phyloP scores from a whole-genome alignment of 257 asterid genomes.

The Ehretia macrophylla region DNA sequence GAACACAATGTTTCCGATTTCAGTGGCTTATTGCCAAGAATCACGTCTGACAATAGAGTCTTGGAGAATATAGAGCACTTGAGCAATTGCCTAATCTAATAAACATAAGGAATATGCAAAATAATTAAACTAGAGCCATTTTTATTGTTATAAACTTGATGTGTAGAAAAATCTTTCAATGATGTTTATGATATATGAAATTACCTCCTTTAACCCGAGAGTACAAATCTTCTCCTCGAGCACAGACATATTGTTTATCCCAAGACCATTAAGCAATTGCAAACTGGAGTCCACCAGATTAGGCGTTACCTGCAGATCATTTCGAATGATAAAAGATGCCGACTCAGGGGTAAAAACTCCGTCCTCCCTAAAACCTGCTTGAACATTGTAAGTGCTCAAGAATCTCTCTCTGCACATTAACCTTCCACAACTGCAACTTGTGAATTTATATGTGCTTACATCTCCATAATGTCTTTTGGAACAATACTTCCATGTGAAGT shows the following conservation, averaged over 20 bases:
- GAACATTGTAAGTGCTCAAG: background rate
- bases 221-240: too few species aligned
- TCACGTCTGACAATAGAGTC: background rate
- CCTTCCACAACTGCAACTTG: background rate
- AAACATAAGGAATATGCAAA: background rate
- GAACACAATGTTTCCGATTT: too few species aligned
- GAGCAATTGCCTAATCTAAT: background rate
- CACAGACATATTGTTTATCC: background rate
- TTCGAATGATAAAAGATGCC: constrained; percentile 3
- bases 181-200: too few species aligned
- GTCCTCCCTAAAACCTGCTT: background rate
- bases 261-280: background rate
- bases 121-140: background rate
- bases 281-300: background rate
- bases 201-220: constrained; percentile 4
- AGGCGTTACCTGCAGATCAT: constrained; percentile 17
- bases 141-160: background rate
- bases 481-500: background rate
- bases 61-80: background rate
- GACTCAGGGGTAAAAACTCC: background rate
- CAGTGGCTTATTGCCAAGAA: too few species aligned
- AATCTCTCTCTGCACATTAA: background rate
- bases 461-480: background rate
- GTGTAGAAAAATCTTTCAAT: background rate
- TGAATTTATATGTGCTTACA: background rate